Evolutionary conservation across 192 early-diverging fungal species (phyloP).

Genomic region (Coemansia sp.): DNA sequence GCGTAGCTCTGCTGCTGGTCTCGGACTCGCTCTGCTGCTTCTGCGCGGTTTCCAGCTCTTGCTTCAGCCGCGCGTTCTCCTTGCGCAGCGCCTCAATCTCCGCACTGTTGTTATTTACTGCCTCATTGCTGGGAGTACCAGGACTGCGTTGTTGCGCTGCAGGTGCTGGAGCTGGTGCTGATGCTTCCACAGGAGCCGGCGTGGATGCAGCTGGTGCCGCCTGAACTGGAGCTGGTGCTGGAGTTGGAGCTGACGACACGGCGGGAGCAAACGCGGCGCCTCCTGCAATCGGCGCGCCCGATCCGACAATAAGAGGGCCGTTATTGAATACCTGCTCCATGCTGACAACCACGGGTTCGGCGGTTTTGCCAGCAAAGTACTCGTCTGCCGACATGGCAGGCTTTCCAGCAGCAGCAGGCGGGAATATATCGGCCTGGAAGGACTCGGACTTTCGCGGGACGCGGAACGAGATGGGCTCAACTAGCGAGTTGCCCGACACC

Average conservation of each 20-base stretch:
- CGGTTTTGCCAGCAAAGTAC: slow-evolving; percentile 86
- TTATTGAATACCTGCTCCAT: slow-evolving; percentile 35
- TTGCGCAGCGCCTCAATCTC: slow-evolving; percentile 79
- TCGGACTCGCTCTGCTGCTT: slow-evolving; percentile 19
- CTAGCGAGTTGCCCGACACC: slow-evolving; percentile 73
- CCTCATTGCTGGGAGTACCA: slow-evolving; percentile 61
- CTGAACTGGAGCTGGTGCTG: slow-evolving; percentile 5
- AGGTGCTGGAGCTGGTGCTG: slow-evolving; percentile 9
- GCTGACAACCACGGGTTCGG: slow-evolving; percentile 64
- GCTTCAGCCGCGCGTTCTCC: slow-evolving; percentile 59
- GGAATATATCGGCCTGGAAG: slow-evolving; percentile 97
- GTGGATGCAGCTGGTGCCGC: background rate
- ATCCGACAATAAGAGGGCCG: slow-evolving; percentile 37
- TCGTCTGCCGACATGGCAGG: slow-evolving; percentile 88
- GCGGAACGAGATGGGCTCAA: slow-evolving; percentile 97
- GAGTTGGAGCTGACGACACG: slow-evolving; percentile 6
- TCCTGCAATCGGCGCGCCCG: slow-evolving; percentile 8
- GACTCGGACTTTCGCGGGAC: slow-evolving; percentile 94
- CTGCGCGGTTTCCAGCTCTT: slow-evolving; percentile 25
- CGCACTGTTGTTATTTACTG: slow-evolving; percentile 28
- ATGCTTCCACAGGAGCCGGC: background rate
- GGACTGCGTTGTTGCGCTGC: background rate
- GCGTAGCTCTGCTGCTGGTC: slow-evolving; percentile 1
- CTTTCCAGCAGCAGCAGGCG: slow-evolving; percentile 76
- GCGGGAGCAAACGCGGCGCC: background rate